phyloP scores from a whole-genome alignment of 495 filamentous ascomycete species.

The Rhypophila decipiens region DNA sequence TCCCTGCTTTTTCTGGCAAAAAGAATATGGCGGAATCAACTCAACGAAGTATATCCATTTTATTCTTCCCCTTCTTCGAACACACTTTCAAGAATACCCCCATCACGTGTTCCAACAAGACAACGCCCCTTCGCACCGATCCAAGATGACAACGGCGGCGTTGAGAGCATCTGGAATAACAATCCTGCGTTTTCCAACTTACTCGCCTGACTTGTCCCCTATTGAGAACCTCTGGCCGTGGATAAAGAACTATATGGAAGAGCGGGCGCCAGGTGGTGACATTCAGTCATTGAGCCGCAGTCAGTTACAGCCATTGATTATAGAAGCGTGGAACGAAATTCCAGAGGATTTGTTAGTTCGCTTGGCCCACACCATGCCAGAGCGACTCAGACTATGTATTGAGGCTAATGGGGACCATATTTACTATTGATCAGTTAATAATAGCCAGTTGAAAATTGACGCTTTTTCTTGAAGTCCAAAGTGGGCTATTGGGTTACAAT shows the following conservation, averaged over 20 bases:
- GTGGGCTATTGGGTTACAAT: background rate
- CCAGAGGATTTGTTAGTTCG: background rate
- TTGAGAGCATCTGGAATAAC: background rate
- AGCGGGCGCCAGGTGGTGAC: too few relatives aligned
- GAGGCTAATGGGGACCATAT: too few relatives aligned
- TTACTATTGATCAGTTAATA: too few relatives aligned
- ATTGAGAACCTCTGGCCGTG: background rate
- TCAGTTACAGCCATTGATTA: background rate
- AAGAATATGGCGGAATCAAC: background rate
- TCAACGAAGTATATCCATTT: background rate
- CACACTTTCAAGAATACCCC: too few relatives aligned
- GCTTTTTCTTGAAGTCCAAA: too few relatives aligned
- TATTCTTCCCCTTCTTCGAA: background rate
- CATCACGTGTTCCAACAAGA: background rate
- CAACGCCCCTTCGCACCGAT: background rate
- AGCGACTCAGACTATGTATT: too few relatives aligned
- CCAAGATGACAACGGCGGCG: background rate
- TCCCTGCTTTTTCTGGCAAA: background rate
- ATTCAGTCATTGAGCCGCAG: background rate
- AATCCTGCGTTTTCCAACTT: background rate
- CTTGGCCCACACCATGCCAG: background rate
- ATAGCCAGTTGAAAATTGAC: too few relatives aligned
- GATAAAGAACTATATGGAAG: background rate
- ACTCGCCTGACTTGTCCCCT: background rate
- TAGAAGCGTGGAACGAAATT: background rate